These are phyloP conservation scores for Leucosporidium yakuticum DNA, from an alignment of 768 basidiomycete species.

Conservation along the genomic window DNA sequence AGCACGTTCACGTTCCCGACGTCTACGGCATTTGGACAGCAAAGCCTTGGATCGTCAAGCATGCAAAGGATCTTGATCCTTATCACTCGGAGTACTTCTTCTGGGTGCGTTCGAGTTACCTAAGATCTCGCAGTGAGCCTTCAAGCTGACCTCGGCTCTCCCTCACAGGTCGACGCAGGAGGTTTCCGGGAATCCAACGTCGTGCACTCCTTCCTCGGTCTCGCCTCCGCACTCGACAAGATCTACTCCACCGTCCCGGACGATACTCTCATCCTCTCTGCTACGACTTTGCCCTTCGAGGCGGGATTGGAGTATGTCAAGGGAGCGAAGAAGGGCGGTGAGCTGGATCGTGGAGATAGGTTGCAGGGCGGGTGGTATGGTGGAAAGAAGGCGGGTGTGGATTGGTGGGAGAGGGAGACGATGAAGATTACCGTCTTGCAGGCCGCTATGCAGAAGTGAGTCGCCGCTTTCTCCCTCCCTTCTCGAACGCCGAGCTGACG, in stretches of 20 bases:
- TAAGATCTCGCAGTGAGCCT: too few relatives aligned
- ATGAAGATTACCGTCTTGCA: slow-evolving; percentile 29
- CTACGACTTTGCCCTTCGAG: slow-evolving; percentile 23
- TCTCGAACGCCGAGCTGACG: too few relatives aligned
- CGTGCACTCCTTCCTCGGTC: slow-evolving; percentile 21
- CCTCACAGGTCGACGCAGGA: slow-evolving; percentile 31
- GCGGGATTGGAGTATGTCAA: slow-evolving; percentile 19
- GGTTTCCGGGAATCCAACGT: slow-evolving; percentile 20
- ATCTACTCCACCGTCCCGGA: slow-evolving; percentile 23
- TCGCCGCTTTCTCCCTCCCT: not conserved
- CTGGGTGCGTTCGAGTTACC: slow-evolving; percentile 25
- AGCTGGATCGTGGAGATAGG: slow-evolving; percentile 30
- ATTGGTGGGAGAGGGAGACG: slow-evolving; percentile 34
- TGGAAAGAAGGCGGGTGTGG: slow-evolving; percentile 26
- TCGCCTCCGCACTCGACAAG: slow-evolving; percentile 20
- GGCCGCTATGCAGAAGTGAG: slow-evolving; percentile 21
- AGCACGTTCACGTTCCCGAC: slow-evolving; percentile 32
- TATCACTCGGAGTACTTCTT: slow-evolving; percentile 35
- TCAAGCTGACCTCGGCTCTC: not conserved
- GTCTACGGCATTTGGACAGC: slow-evolving; percentile 38
- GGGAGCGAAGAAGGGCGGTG: not conserved
- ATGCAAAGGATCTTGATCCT: slow-evolving; percentile 26
- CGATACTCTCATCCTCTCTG: slow-evolving; percentile 34
- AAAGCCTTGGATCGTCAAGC: slow-evolving; percentile 37
- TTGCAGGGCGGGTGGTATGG: slow-evolving; percentile 38